Evolutionary conservation across 2,329 filamentous ascomycete genomes (phyloP).

Genomic region (Beauveria australis): DNA sequence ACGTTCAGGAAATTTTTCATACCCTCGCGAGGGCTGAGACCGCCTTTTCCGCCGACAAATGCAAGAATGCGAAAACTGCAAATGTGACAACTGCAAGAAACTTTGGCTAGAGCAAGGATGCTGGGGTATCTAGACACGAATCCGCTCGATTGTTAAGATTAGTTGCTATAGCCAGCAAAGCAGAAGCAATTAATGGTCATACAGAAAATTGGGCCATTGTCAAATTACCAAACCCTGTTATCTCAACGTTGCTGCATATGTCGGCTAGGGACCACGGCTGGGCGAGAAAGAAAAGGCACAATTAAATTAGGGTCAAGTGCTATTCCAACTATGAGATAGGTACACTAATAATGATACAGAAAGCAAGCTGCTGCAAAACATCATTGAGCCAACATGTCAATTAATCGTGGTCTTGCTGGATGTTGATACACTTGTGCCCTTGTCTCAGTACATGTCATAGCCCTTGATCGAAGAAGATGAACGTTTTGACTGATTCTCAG

Average conservation of each 20-base stretch:
- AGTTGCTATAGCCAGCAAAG: neutral
- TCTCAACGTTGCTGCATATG: neutral
- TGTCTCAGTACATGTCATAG: neutral
- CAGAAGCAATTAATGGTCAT: neutral
- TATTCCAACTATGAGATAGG: neutral
- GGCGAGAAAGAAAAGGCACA: neutral
- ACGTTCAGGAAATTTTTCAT: neutral
- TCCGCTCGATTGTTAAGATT: neutral
- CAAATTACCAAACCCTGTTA: neutral
- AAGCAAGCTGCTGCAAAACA: neutral
- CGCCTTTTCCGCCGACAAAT: neutral
- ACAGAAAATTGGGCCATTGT: neutral
- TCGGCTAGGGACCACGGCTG: too few species aligned
- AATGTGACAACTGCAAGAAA: too few species aligned
- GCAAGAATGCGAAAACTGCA: neutral
- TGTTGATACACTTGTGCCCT: constrained; percentile 1
- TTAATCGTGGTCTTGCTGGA: neutral
- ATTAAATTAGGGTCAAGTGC: neutral
- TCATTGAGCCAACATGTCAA: neutral
- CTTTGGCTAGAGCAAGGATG: neutral
- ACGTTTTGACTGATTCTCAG: neutral
- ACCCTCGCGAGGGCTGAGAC: neutral
- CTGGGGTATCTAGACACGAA: neutral
- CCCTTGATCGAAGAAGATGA: neutral
- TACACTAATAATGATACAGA: neutral